Evolutionary conservation across 148 eudicot genomes (phyloP).

Genomic region (Euryodendron excelsum): DNA sequence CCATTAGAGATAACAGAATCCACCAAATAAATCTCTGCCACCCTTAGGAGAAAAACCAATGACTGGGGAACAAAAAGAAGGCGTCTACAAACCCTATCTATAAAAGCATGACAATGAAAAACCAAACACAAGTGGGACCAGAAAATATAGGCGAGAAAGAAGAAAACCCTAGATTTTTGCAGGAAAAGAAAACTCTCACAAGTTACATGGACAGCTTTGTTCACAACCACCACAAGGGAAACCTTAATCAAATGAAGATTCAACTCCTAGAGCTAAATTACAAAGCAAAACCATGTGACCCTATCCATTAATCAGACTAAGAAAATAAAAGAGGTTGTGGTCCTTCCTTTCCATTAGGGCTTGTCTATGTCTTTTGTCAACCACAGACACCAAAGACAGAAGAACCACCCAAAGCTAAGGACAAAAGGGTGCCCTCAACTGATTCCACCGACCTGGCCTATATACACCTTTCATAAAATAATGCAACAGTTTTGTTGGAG

Average conservation of each 20-base stretch:
- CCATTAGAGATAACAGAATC: neutral
- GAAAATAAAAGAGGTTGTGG: conserved; percentile 28
- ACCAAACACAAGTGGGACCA: conserved; percentile 6
- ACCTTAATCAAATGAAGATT: conserved; percentile 18
- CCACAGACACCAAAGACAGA: conserved; percentile 20
- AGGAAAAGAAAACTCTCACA: neutral
- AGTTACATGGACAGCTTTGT: neutral
- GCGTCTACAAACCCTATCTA: neutral
- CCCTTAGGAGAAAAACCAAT: neutral
- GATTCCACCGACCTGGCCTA: conserved; percentile 21
- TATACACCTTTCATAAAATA: conserved; percentile 13
- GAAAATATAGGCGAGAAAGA: neutral
- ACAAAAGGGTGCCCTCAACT: conserved; percentile 34
- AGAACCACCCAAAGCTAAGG: conserved; percentile 37
- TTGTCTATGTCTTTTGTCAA: conserved; percentile 26
- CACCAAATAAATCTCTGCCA: neutral
- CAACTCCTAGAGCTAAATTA: conserved; percentile 24
- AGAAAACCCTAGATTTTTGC: neutral
- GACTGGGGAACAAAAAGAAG: neutral
- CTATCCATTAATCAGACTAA: conserved; percentile 21
- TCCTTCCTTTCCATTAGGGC: conserved; percentile 30
- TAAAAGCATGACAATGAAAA: neutral
- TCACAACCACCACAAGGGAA: conserved; percentile 21
- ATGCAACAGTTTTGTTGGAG: neutral
- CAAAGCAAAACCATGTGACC: conserved; percentile 42